phyloP scores from a whole-genome alignment of 345 rosid genomes.

The Citrus cavaleriei region DNA sequence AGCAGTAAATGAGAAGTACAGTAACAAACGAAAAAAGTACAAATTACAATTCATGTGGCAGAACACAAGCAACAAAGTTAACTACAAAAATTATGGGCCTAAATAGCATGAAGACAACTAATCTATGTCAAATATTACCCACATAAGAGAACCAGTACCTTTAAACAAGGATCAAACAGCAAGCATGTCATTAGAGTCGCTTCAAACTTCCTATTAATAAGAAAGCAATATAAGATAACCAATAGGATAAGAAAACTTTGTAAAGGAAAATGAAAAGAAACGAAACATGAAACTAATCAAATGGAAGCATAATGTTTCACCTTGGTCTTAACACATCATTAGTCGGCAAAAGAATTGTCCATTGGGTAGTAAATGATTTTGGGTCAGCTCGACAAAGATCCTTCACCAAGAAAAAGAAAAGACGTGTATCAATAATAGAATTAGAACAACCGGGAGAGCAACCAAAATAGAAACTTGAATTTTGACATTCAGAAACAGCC shows the following conservation, averaged over 20 bases:
- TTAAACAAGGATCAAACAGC: slow-evolving; percentile 80
- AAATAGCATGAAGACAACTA: neutral
- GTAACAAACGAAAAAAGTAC: neutral
- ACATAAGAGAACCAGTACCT: slow-evolving; percentile 44
- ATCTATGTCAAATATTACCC: neutral
- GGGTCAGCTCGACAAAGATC: slow-evolving; percentile 91
- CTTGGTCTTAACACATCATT: slow-evolving; percentile 74
- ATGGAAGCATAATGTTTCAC: slow-evolving; percentile 29
- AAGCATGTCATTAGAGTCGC: slow-evolving; percentile 81
- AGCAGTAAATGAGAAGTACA: neutral
- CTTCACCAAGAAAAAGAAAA: slow-evolving; percentile 32
- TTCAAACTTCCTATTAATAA: slow-evolving; percentile 65
- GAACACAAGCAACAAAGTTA: slow-evolving; percentile 2
- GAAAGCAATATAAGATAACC: slow-evolving; percentile 19
- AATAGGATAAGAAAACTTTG: slow-evolving; percentile 9
- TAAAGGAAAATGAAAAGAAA: neutral
- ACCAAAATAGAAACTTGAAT: neutral
- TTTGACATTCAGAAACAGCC: neutral
- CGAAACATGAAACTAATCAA: slow-evolving; percentile 4
- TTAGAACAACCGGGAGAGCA: neutral
- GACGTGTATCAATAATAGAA: neutral
- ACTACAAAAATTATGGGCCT: neutral
- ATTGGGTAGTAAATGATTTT: slow-evolving; percentile 77
- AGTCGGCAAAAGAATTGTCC: slow-evolving; percentile 88
- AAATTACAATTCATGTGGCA: neutral